Percentiles rank a stretch among this genome's conserved stretches.
Conservation (phyloP, 2,329 filamentous ascomycete genomes). For the Cladobotryum protrusum region DNA sequence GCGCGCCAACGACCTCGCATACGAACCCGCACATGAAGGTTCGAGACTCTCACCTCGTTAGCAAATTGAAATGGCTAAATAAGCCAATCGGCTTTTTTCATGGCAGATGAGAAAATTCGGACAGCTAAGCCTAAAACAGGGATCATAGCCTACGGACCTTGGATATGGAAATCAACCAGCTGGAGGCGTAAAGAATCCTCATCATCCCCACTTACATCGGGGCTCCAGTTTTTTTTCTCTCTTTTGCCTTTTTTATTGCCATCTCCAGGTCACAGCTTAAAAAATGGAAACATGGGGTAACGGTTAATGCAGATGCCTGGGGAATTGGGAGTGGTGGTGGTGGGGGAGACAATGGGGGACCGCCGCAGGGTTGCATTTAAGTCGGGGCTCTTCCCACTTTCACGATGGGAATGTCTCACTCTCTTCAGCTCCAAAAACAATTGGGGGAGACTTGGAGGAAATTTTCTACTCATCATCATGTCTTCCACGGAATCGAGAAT, state of each 20-base stretch:
- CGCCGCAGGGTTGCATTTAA: conserved; percentile 6
- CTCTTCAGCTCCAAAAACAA: background rate
- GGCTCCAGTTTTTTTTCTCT: conserved; percentile 7
- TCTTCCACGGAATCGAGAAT: conserved; percentile 2
- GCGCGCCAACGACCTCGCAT: background rate
- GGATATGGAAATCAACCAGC: background rate
- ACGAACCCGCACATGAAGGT: background rate
- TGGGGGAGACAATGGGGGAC: no score
- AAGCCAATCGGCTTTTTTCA: conserved; percentile 3
- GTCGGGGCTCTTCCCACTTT: conserved; percentile 4
- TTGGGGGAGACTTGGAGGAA: no score
- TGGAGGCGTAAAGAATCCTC: background rate
- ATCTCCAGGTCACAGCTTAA: conserved; percentile 7
- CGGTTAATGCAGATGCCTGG: conserved; percentile 1
- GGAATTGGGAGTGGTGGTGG: no score
- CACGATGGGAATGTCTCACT: background rate
- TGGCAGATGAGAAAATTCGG: background rate
- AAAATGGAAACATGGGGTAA: conserved; percentile 11
- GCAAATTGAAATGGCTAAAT: background rate
- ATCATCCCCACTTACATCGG: conserved; percentile 2
- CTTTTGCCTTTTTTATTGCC: conserved; percentile 4
- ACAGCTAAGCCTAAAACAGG: conserved; percentile 7
- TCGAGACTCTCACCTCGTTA: conserved; percentile 7
- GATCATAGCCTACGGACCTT: conserved; percentile 12
- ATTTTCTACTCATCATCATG: background rate